Conservation (phyloP, 2,329 filamentous ascomycete genomes). For the Colletotrichum trifolii region DNA sequence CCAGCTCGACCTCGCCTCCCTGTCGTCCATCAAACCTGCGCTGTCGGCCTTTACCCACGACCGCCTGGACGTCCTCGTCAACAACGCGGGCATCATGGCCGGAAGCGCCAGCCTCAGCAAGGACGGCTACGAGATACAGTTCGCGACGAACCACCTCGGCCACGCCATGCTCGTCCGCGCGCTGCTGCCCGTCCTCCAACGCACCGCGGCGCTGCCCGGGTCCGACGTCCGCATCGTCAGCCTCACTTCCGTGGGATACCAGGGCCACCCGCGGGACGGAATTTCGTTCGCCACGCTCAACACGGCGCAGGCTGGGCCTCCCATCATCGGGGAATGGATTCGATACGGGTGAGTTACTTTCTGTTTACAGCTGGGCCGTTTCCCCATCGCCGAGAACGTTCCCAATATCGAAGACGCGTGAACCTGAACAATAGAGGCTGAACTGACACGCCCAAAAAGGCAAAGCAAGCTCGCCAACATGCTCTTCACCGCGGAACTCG, state of each 20-base stretch:
- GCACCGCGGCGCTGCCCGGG: constrained; percentile 16
- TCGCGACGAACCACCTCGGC: constrained; percentile 40
- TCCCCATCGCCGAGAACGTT: no score
- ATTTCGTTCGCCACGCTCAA: constrained; percentile 20
- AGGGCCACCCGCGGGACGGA: constrained; percentile 18
- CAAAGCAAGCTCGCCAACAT: constrained; percentile 49
- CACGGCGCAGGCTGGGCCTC: constrained; percentile 15
- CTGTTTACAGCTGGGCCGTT: no score
- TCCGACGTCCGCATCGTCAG: constrained; percentile 27
- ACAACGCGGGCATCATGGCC: constrained; percentile 44
- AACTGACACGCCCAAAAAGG: background rate
- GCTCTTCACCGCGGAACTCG: constrained; percentile 45
- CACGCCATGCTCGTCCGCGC: constrained; percentile 41
- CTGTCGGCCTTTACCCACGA: constrained; percentile 40
- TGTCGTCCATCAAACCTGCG: constrained; percentile 52
- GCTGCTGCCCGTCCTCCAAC: constrained; percentile 36
- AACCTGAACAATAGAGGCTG: no score
- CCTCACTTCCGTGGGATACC: constrained; percentile 38
- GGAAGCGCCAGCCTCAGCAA: constrained; percentile 19
- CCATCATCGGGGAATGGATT: constrained; percentile 43
- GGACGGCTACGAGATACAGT: constrained; percentile 42
- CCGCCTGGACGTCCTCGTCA: constrained; percentile 52
- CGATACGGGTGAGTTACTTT: constrained; percentile 23
- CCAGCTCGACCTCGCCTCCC: constrained; percentile 60
- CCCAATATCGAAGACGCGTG: no score